Evolutionary conservation across 345 rosid genomes (phyloP).

Genomic region (Citrus sp.): DNA sequence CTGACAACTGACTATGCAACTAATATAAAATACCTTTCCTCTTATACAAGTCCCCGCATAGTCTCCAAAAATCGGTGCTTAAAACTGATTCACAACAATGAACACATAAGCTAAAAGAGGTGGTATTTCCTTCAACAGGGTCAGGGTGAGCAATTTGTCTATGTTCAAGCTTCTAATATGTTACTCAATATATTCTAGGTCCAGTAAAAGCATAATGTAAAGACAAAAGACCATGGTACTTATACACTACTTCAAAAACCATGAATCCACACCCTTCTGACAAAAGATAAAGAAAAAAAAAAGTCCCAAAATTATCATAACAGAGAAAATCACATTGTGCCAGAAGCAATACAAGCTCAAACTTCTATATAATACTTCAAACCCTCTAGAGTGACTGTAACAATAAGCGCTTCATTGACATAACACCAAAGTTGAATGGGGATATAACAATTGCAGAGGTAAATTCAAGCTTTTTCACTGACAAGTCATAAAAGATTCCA

Average conservation of each 20-base stretch:
- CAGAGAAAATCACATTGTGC: not conserved
- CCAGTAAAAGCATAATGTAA: not conserved
- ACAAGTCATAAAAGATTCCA: not conserved
- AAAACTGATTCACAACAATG: not conserved
- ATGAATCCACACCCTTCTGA: not conserved
- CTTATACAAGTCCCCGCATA: not conserved
- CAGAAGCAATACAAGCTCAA: not conserved
- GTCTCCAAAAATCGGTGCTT: not conserved
- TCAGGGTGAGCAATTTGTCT: too few species aligned
- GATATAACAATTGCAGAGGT: not conserved
- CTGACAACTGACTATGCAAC: not conserved
- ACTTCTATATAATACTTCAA: not conserved
- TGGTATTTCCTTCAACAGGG: not conserved
- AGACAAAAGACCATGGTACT: not conserved
- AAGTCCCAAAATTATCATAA: not conserved
- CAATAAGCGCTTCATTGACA: not conserved
- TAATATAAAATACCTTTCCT: not conserved
- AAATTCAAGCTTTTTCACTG: not conserved
- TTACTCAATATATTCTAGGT: not conserved
- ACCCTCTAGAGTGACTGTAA: not conserved
- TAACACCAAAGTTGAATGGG: not conserved
- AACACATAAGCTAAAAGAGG: too few species aligned
- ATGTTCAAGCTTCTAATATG: not conserved
- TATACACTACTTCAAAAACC: not conserved
- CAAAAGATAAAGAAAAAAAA: not conserved